phyloP scores from a whole-genome alignment of 2,329 filamentous ascomycete species.

The Pseudocercospora macadamiae region DNA sequence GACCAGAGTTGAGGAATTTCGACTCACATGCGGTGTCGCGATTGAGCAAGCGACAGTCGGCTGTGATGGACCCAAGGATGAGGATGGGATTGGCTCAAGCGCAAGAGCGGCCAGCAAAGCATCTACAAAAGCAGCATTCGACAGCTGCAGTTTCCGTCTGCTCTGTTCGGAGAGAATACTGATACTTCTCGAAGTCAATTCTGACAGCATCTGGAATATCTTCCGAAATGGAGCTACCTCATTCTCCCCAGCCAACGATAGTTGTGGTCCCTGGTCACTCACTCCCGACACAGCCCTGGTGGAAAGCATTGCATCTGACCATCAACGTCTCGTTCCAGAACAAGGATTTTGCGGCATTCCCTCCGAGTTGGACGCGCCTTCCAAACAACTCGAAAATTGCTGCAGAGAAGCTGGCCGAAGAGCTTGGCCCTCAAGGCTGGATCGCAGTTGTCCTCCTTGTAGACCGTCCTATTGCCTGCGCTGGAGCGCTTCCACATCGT shows the following conservation, averaged over 20 bases:
- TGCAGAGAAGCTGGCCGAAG: conserved; percentile 22
- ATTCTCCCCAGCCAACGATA: conserved; percentile 7
- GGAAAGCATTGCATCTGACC: conserved; percentile 26
- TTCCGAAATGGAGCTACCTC: neutral
- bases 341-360: conserved; percentile 28
- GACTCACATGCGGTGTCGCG: neutral
- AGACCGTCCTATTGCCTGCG: conserved; percentile 27
- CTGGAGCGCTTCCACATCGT: conserved; percentile 27
- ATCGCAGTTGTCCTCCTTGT: conserved; percentile 23
- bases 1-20: neutral
- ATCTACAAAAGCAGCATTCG: neutral
- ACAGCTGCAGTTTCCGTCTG: neutral
- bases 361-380: conserved; percentile 31
- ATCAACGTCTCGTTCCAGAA: conserved; percentile 26
- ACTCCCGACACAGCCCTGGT: conserved; percentile 26
- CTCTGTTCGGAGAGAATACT: neutral
- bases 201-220: neutral
- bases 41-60: too few species aligned
- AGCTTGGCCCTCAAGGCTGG: conserved; percentile 26
- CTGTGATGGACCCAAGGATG: neutral
- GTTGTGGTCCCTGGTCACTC: conserved; percentile 17
- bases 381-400: conserved; percentile 17
- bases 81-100: neutral
- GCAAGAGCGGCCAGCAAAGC: neutral
- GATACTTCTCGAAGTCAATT: too few species aligned